Evolutionary conservation across 441 rosid species (phyloP).

Genomic region (Erodium moschatum): DNA sequence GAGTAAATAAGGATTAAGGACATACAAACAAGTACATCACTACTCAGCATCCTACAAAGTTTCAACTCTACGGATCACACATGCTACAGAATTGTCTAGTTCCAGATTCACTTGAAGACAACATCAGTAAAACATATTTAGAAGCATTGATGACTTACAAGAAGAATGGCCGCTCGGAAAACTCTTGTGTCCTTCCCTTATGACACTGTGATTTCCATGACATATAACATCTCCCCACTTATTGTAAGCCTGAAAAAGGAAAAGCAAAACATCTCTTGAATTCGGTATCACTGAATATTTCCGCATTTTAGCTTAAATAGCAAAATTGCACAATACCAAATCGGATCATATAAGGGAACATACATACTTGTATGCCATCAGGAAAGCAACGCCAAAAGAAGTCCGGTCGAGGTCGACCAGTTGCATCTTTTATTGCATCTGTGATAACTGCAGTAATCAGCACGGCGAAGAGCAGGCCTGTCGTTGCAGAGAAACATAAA

Average conservation of each 20-base stretch:
- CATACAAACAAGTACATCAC: no score
- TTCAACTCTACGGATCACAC: no score
- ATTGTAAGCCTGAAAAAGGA: constrained; percentile 40
- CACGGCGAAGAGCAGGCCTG: constrained; percentile 67
- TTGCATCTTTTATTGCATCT: constrained; percentile 68
- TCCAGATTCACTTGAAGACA: no score
- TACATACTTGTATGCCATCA: constrained; percentile 69
- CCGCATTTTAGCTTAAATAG: background rate
- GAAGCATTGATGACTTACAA: constrained; percentile 31
- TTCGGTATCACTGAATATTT: no score
- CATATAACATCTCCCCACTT: constrained; percentile 62
- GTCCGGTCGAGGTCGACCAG: constrained; percentile 87
- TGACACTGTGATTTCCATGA: constrained; percentile 45
- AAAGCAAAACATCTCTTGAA: no score
- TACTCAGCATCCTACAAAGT: no score
- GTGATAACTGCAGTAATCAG: constrained; percentile 66
- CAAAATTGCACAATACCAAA: background rate
- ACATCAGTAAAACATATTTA: background rate
- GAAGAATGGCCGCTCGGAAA: constrained; percentile 94
- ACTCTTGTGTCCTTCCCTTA: constrained; percentile 85
- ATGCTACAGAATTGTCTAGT: no score
- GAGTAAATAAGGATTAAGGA: no score
- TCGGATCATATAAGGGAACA: no score
- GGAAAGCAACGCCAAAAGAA: constrained; percentile 97
- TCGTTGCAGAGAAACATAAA: constrained; percentile 13